phyloP scores from a whole-genome alignment of 2,329 filamentous ascomycete genomes.

The Neonectria faginata region DNA sequence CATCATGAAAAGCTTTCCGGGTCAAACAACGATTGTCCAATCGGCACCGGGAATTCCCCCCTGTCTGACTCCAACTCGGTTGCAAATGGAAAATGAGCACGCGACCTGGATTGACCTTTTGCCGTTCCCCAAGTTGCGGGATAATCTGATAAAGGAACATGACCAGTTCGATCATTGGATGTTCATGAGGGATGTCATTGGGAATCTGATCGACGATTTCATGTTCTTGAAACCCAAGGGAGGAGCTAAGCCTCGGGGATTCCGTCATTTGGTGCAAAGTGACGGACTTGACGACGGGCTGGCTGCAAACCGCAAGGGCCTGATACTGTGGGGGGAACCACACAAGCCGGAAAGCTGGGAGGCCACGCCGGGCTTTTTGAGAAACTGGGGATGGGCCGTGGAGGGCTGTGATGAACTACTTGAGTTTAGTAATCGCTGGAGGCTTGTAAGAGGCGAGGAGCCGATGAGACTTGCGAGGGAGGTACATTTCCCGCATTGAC shows the following conservation, averaged over 20 bases:
- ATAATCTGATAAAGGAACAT: conserved; percentile 53
- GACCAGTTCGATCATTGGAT: conserved; percentile 55
- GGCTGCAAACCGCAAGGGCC: too few relatives aligned
- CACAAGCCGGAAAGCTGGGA: too few relatives aligned
- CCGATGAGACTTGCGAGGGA: conserved; percentile 7
- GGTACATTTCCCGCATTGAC: background rate
- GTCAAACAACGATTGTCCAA: background rate
- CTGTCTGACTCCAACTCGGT: conserved; percentile 51
- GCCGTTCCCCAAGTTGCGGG: conserved; percentile 53
- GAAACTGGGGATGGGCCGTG: too few relatives aligned
- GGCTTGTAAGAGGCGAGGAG: conserved; percentile 36
- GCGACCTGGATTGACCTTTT: conserved; percentile 57
- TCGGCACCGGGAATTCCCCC: background rate
- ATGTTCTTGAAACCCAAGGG: too few relatives aligned
- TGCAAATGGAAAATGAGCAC: conserved; percentile 55
- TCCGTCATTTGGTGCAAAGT: too few relatives aligned
- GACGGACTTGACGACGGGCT: too few relatives aligned
- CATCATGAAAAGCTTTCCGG: conserved; percentile 13
- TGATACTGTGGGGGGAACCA: too few relatives aligned
- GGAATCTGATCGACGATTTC: too few relatives aligned
- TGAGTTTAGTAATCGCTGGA: conserved; percentile 38
- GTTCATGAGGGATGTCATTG: conserved; percentile 21
- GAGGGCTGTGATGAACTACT: conserved; percentile 31
- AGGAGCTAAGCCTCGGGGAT: too few relatives aligned
- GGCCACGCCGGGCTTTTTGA: too few relatives aligned